Conservation (phyloP, 2,329 filamentous ascomycete genomes). For the Colletotrichum liriopes region DNA sequence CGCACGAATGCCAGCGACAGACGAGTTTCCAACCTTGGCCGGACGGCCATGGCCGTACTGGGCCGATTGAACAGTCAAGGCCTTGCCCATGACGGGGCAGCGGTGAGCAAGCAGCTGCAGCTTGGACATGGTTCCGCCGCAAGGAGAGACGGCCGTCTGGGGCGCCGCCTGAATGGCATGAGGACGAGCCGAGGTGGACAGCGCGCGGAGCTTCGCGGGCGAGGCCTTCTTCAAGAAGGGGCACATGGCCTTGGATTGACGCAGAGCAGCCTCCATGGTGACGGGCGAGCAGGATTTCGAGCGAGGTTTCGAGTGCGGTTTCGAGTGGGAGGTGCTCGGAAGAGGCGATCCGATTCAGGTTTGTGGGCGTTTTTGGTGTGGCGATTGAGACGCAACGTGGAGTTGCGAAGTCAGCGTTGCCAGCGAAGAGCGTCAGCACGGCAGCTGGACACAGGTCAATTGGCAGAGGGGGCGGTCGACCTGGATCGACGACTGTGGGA, state of each 20-base stretch:
- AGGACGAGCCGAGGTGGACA: conserved; percentile 80
- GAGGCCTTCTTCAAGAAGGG: conserved; percentile 97
- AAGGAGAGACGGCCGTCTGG: conserved; percentile 74
- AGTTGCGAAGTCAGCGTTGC: conserved; percentile 21
- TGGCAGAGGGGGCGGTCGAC: conserved; percentile 17
- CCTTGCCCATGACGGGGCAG: conserved; percentile 99
- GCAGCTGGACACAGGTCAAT: conserved; percentile 35
- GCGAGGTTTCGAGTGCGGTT: conserved; percentile 10
- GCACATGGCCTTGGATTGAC: conserved; percentile 96
- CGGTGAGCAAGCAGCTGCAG: conserved; percentile 93
- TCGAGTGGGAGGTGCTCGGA: background rate
- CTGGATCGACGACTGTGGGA: conserved; percentile 22
- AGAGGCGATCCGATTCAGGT: conserved; percentile 14
- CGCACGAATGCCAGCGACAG: conserved; percentile 66
- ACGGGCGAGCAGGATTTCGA: conserved; percentile 18
- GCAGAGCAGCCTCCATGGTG: conserved; percentile 92
- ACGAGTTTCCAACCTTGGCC: conserved; percentile 57
- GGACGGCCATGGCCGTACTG: conserved; percentile 65
- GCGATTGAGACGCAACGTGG: conserved; percentile 28
- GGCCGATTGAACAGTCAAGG: conserved; percentile 87
- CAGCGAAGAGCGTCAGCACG: conserved; percentile 35
- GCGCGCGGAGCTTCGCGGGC: conserved; percentile 89
- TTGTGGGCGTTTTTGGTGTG: conserved; percentile 28
- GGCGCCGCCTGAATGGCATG: conserved; percentile 49
- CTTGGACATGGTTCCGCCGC: conserved; percentile 96